These are phyloP conservation scores for Phytophthora tubulina DNA, from an alignment of 352 stramenopile species.

Conservation along the genomic window DNA sequence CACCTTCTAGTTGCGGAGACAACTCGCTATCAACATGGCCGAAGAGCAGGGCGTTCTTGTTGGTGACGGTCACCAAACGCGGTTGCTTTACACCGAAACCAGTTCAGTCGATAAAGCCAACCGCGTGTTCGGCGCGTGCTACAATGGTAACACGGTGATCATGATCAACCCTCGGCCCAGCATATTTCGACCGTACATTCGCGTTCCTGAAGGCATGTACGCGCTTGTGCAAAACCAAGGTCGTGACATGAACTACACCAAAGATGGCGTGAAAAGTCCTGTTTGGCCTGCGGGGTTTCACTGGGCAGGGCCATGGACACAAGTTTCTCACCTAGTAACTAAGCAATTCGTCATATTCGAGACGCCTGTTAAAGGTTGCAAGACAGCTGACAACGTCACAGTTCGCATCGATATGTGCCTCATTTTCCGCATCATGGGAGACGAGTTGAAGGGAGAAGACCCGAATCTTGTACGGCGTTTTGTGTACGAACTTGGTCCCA, in stretches of 20 bases:
- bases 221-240: constrained; percentile 86
- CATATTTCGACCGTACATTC: constrained; percentile 78
- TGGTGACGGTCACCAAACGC: constrained; percentile 51
- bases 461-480: constrained; percentile 81
- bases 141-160: constrained; percentile 84
- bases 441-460: constrained; percentile 80
- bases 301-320: constrained; percentile 68
- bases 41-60: constrained; percentile 23
- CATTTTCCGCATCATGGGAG: constrained; percentile 88
- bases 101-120: constrained; percentile 74
- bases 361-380: constrained; percentile 90
- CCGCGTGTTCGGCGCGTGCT: constrained; percentile 79
- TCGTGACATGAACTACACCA: constrained; percentile 62
- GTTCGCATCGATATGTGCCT: constrained; percentile 87
- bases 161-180: constrained; percentile 75
- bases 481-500: constrained; percentile 83
- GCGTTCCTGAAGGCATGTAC: constrained; percentile 88
- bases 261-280: constrained; percentile 47
- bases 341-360: constrained; percentile 90
- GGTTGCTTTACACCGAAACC: constrained; percentile 70
- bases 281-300: constrained; percentile 85
- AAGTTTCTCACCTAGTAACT: constrained; percentile 85
- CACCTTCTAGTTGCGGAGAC: background rate
- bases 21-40: constrained; percentile 18
- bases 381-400: constrained; percentile 89